phyloP scores from a whole-genome alignment of 805 yeast species.

The Suhomyces faveliae region DNA sequence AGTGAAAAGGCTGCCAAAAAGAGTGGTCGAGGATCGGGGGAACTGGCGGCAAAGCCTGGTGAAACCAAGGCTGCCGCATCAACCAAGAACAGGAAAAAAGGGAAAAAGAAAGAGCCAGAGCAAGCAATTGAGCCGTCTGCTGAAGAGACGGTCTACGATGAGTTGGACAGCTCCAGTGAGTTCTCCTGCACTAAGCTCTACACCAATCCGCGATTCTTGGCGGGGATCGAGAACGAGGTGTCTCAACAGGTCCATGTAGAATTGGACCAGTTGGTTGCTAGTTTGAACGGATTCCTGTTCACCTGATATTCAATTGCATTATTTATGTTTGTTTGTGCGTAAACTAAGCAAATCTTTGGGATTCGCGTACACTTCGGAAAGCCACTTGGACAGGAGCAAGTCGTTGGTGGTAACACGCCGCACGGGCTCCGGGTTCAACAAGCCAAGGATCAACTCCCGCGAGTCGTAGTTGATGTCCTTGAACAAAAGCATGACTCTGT shows the following conservation, averaged over 20 bases:
- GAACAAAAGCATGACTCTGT: conserved; percentile 35
- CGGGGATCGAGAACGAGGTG: neutral
- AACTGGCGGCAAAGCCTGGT: neutral
- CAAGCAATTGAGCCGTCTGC: neutral
- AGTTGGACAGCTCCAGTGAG: neutral
- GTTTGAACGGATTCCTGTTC: neutral
- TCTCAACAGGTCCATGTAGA: neutral
- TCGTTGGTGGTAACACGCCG: conserved; percentile 25
- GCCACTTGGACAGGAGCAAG: conserved; percentile 35
- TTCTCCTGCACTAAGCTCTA: neutral
- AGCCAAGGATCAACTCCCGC: conserved; percentile 27
- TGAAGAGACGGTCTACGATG: neutral
- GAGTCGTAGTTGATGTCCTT: conserved; percentile 39
- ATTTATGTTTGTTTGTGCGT: neutral
- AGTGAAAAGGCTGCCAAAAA: neutral
- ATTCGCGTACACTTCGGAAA: conserved; percentile 38
- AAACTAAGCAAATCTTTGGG: conserved; percentile 31
- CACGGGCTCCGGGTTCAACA: conserved; percentile 32
- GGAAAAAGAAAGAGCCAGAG: neutral
- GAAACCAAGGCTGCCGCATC: neutral
- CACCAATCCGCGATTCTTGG: neutral
- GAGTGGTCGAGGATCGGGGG: neutral
- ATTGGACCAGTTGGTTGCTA: neutral
- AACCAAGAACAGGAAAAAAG: neutral
- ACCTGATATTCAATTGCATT: neutral